These are phyloP conservation scores for Ceriops decandra DNA, from an alignment of 345 rosid genomes.

Conservation along the genomic window DNA sequence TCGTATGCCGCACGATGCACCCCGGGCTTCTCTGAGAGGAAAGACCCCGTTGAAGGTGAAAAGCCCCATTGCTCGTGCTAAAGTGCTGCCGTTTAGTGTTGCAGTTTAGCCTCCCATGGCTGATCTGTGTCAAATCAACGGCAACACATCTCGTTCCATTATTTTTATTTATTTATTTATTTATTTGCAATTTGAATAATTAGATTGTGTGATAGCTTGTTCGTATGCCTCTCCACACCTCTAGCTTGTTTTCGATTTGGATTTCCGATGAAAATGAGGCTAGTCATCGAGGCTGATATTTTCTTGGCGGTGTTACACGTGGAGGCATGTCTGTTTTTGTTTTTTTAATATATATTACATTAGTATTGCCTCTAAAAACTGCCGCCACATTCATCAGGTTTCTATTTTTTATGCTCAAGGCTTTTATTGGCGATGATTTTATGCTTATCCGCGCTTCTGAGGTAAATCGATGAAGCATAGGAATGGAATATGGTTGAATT, in stretches of 20 bases:
- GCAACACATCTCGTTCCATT: not conserved
- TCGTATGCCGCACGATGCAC: slow-evolving; percentile 11
- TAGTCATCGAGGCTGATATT: slow-evolving; percentile 36
- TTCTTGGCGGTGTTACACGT: slow-evolving; percentile 8
- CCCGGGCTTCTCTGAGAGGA: slow-evolving; percentile 25
- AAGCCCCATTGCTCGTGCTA: slow-evolving; percentile 29
- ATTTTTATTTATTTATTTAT: no score
- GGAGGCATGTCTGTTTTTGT: not conserved
- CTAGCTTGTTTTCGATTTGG: slow-evolving; percentile 41
- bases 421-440: slow-evolving; percentile 46
- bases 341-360: not conserved
- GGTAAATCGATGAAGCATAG: slow-evolving; percentile 53
- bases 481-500: slow-evolving; percentile 56
- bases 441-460: slow-evolving; percentile 81
- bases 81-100: slow-evolving; percentile 17
- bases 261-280: slow-evolving; percentile 29
- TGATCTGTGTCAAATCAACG: slow-evolving; percentile 29
- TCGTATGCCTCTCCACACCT: slow-evolving; percentile 45
- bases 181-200: not conserved
- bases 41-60: not conserved
- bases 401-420: no score
- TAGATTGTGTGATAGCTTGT: no score
- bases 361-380: not conserved
- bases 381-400: not conserved
- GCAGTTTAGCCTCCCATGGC: slow-evolving; percentile 22